phyloP scores from a whole-genome alignment of 345 rosid species.

The Psidium guajava region DNA sequence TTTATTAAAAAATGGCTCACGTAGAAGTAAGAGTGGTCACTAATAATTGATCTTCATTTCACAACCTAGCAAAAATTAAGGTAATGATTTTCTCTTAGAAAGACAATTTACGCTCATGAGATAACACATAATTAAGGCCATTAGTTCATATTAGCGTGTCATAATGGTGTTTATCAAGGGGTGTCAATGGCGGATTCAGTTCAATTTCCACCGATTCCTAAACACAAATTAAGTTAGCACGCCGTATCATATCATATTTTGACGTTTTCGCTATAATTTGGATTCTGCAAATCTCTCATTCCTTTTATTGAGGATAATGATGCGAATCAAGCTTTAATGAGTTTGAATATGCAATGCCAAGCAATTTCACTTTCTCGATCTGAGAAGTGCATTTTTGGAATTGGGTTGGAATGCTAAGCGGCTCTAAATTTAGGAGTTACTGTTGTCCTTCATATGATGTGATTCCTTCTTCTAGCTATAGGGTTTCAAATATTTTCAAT shows the following conservation, averaged over 20 bases:
- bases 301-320: not conserved
- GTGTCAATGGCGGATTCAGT: not conserved
- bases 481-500: too few species aligned
- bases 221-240: too few species aligned
- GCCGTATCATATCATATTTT: not conserved
- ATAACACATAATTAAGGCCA: not conserved
- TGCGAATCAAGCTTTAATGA: not conserved
- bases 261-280: not conserved
- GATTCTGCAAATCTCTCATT: not conserved
- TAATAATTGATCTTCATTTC: not conserved
- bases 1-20: not conserved
- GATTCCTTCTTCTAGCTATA: too few species aligned
- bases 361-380: not conserved
- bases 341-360: not conserved
- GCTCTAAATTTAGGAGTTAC: not conserved
- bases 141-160: not conserved
- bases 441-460: too few species aligned
- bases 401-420: not conserved
- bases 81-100: not conserved
- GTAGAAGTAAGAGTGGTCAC: not conserved
- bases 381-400: not conserved
- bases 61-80: not conserved
- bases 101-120: not conserved
- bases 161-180: not conserved
- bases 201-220: too few species aligned